phyloP scores from a whole-genome alignment of 192 early-diverging fungal genomes.

The Phycomyces blakesleeanus region DNA sequence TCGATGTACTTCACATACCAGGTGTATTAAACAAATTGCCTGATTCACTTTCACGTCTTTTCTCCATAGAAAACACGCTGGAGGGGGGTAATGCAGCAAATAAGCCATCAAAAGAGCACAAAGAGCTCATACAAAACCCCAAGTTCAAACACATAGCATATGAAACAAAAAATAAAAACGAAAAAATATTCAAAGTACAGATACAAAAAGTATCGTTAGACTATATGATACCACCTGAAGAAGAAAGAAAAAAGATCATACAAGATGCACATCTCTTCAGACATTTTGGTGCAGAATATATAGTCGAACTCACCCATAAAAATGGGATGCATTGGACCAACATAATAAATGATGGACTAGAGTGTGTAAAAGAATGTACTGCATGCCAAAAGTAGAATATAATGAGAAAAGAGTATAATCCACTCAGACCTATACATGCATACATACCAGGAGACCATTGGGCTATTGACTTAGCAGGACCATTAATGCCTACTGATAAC shows the following conservation, averaged over 20 bases:
- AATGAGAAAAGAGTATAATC: constrained; percentile 27
- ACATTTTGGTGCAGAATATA: constrained; percentile 15
- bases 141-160: too few relatives aligned
- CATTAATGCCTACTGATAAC: too few relatives aligned
- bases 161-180: background rate
- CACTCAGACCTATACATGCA: constrained; percentile 18
- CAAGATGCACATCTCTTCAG: too few relatives aligned
- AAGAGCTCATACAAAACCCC: background rate
- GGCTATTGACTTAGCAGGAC: constrained; percentile 31
- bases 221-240: background rate
- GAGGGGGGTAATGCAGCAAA: too few relatives aligned
- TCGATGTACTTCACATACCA: constrained; percentile 19
- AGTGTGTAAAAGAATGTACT: constrained; percentile 19
- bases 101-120: background rate
- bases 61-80: too few relatives aligned
- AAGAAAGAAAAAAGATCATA: background rate
- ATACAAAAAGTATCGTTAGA: background rate
- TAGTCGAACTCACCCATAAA: constrained; percentile 24
- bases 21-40: constrained; percentile 33
- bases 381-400: constrained; percentile 32
- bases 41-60: constrained; percentile 26
- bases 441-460: constrained; percentile 31
- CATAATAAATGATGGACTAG: constrained; percentile 16
- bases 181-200: background rate
- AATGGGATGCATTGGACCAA: constrained; percentile 27